A percentile compares a stretch with the other conserved stretches of the same genome.
These are phyloP conservation scores for Cnidoscolus chayamansa DNA, from an alignment of 441 rosid genomes.

Conservation along the genomic window DNA sequence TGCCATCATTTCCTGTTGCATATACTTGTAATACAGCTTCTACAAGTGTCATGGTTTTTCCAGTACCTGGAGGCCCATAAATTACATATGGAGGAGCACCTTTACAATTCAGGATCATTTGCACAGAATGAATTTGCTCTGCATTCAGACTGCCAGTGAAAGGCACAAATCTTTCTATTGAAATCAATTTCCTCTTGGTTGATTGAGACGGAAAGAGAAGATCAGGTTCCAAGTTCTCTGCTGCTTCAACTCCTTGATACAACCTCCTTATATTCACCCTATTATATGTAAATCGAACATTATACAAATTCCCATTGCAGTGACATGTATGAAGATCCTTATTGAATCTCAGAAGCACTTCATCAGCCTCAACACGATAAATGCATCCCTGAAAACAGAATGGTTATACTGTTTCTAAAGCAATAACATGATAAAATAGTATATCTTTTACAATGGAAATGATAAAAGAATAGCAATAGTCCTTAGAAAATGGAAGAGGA, in stretches of 20 bases:
- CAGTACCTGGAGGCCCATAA: slow-evolving; percentile 62
- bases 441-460: neutral
- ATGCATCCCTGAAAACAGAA: slow-evolving; percentile 41
- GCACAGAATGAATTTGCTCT: slow-evolving; percentile 45
- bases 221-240: slow-evolving; percentile 34
- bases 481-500: neutral
- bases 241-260: slow-evolving; percentile 53
- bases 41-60: slow-evolving; percentile 51
- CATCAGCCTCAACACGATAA: slow-evolving; percentile 46
- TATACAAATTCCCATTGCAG: neutral
- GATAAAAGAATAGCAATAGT: neutral
- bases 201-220: slow-evolving; percentile 48
- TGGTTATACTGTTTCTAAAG: neutral
- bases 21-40: slow-evolving; percentile 46
- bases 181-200: slow-evolving; percentile 20
- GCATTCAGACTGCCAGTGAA: slow-evolving; percentile 31
- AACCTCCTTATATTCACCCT: slow-evolving; percentile 44
- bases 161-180: slow-evolving; percentile 22
- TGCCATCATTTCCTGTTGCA: slow-evolving; percentile 27
- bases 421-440: neutral
- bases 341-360: slow-evolving; percentile 41
- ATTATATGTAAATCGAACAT: slow-evolving; percentile 29
- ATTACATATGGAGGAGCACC: slow-evolving; percentile 59
- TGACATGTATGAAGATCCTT: slow-evolving; percentile 33
- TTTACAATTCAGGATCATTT: slow-evolving; percentile 44